phyloP scores from a whole-genome alignment of 805 yeast species.

The Sugiyamaella boreocaroliniensis region DNA sequence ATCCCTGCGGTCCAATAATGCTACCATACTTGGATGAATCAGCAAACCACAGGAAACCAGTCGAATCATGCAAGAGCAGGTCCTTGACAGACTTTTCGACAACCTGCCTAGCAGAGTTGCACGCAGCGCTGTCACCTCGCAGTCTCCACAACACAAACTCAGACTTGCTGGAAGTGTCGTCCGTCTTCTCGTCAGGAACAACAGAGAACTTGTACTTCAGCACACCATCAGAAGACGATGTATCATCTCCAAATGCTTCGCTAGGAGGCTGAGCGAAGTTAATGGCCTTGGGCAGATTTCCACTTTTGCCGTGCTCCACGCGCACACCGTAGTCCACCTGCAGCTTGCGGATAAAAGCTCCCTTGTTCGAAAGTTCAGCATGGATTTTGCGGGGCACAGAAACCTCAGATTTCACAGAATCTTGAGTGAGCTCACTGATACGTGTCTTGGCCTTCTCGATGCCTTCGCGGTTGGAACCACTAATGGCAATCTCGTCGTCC shows the following conservation, averaged over 20 bases:
- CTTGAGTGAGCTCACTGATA: slow-evolving; percentile 54
- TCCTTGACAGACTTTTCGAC: slow-evolving; percentile 45
- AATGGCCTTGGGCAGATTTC: slow-evolving; percentile 36
- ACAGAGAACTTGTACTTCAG: slow-evolving; percentile 42
- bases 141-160: slow-evolving; percentile 7
- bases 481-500: slow-evolving; percentile 46
- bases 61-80: slow-evolving; percentile 40
- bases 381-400: slow-evolving; percentile 54
- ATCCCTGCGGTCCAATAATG: slow-evolving; percentile 73
- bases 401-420: slow-evolving; percentile 46
- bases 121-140: slow-evolving; percentile 45
- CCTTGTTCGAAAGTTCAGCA: slow-evolving; percentile 58
- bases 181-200: slow-evolving; percentile 25
- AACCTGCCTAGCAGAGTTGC: slow-evolving; percentile 45
- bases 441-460: slow-evolving; percentile 57
- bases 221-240: slow-evolving; percentile 32
- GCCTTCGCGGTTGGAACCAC: slow-evolving; percentile 56
- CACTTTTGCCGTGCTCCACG: slow-evolving; percentile 46
- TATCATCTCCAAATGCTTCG: slow-evolving; percentile 31
- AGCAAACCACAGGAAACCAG: slow-evolving; percentile 59
- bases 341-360: slow-evolving; percentile 52
- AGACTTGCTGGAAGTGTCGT: background rate
- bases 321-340: slow-evolving; percentile 48
- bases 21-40: slow-evolving; percentile 48
- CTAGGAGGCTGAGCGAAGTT: slow-evolving; percentile 39